Evolutionary conservation across 1,284 basidiomycete genomes (phyloP).

Genomic region (Phellopilus nigrolimitatus): DNA sequence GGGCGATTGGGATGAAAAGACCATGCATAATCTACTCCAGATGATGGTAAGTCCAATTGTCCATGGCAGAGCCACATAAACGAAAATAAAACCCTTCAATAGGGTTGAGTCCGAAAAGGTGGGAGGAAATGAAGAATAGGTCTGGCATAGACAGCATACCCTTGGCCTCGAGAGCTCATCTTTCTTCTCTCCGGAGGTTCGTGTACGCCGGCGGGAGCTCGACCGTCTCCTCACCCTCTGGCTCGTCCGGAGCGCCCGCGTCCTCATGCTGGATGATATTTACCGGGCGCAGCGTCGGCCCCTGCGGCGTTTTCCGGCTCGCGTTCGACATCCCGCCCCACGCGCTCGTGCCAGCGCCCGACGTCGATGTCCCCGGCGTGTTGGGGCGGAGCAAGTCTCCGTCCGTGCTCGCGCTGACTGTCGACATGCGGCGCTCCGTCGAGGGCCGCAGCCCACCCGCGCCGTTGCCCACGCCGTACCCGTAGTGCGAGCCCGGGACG

Average conservation of each 20-base stretch:
- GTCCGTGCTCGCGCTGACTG: conserved; percentile 15
- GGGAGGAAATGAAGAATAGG: not conserved
- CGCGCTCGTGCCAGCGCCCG: conserved; percentile 26
- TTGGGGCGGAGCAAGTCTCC: conserved; percentile 41
- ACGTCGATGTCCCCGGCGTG: conserved; percentile 26
- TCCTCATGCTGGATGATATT: conserved; percentile 82
- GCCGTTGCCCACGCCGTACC: conserved; percentile 13
- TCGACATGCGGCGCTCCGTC: conserved; percentile 2
- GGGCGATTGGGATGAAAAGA: not conserved
- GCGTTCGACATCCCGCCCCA: no score
- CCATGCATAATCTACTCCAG: not conserved
- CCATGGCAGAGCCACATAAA: not conserved
- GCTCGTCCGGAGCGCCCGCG: conserved; percentile 48
- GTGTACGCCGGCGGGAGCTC: conserved; percentile 79
- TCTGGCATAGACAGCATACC: no score
- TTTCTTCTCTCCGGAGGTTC: conserved; percentile 33
- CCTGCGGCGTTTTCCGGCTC: conserved; percentile 35
- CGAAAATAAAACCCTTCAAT: not conserved
- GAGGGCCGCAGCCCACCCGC: not conserved
- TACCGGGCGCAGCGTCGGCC: conserved; percentile 53
- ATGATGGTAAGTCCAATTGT: not conserved
- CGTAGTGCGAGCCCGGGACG: conserved; percentile 8
- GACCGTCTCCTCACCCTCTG: conserved; percentile 55
- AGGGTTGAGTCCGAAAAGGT: not conserved
- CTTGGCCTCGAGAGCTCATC: not conserved